phyloP scores from a whole-genome alignment of 106 monocot genomes.

The Chionographis japonica region DNA sequence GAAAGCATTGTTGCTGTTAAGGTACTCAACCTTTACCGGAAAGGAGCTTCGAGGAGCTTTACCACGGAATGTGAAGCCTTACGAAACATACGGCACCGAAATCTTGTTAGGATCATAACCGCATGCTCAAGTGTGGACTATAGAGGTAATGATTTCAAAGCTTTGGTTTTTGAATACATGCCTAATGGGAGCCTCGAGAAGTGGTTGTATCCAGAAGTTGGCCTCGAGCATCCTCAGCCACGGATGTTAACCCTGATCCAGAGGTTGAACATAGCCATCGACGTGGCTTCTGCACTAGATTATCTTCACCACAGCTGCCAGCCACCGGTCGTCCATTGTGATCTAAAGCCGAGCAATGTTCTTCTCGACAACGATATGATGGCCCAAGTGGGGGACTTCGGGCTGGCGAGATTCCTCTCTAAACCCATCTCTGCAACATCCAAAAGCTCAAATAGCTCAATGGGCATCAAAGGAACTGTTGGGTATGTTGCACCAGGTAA shows the following conservation, averaged over 20 bases:
- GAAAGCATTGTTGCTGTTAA: conserved; percentile 16
- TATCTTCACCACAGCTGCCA: conserved; percentile 24
- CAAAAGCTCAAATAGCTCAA: no score
- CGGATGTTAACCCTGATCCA: background rate
- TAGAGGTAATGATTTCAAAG: conserved; percentile 29
- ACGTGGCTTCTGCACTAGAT: conserved; percentile 23
- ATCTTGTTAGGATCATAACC: conserved; percentile 22
- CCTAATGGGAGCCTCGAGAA: conserved; percentile 14
- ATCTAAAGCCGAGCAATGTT: conserved; percentile 37
- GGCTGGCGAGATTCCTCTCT: no score
- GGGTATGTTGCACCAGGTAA: background rate
- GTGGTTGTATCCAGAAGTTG: conserved; percentile 19
- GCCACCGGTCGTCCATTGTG: conserved; percentile 21
- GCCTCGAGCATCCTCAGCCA: background rate
- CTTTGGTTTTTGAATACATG: conserved; percentile 21
- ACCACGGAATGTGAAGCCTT: conserved; percentile 4
- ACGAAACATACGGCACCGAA: conserved; percentile 13
- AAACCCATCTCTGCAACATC: no score
- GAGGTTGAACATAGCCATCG: conserved; percentile 16
- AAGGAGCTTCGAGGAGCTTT: conserved; percentile 24
- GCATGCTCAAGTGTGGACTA: conserved; percentile 27
- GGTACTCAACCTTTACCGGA: conserved; percentile 22
- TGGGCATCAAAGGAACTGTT: no score
- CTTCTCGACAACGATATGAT: conserved; percentile 10
- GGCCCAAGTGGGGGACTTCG: no score